A percentile compares a stretch with the other conserved stretches of the same genome.
Evolutionary conservation across 306 rosid genomes (phyloP).

Genomic region (Malus sieversii): DNA sequence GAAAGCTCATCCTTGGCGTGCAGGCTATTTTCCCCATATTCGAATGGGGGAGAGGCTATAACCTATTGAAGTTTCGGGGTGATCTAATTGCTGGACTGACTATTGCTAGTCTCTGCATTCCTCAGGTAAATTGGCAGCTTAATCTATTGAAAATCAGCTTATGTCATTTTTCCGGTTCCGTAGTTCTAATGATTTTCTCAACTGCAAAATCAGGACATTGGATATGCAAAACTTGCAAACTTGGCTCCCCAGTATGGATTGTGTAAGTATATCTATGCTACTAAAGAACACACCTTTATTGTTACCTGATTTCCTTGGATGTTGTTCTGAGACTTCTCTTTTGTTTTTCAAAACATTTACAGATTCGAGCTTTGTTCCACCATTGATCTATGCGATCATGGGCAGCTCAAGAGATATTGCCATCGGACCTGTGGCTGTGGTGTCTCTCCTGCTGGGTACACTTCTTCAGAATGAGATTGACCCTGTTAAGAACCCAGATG

Average conservation of each 20-base stretch:
- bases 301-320: background rate
- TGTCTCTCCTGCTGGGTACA: constrained; percentile 85
- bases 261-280: constrained; percentile 47
- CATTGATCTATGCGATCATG: constrained; percentile 83
- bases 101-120: constrained; percentile 96
- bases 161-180: background rate
- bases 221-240: constrained; percentile 81
- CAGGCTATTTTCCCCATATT: constrained; percentile 79
- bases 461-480: constrained; percentile 65
- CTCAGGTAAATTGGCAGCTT: constrained; percentile 58
- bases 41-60: constrained; percentile 68
- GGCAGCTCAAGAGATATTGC: constrained; percentile 98
- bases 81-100: constrained; percentile 83
- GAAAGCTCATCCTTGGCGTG: constrained; percentile 56
- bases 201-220: constrained; percentile 64
- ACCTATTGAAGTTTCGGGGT: constrained; percentile 61
- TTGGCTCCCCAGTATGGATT: constrained; percentile 83
- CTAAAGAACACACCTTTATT: background rate
- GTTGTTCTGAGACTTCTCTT: constrained; percentile 18
- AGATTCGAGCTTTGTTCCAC: constrained; percentile 97
- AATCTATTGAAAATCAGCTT: background rate
- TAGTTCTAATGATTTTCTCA: constrained; percentile 23
- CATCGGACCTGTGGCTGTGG: constrained; percentile 95
- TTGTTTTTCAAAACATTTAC: constrained; percentile 15
- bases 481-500: constrained; percentile 33